phyloP scores from a whole-genome alignment of 2,329 filamentous ascomycete species.

The Coleophoma eucalyptorum region DNA sequence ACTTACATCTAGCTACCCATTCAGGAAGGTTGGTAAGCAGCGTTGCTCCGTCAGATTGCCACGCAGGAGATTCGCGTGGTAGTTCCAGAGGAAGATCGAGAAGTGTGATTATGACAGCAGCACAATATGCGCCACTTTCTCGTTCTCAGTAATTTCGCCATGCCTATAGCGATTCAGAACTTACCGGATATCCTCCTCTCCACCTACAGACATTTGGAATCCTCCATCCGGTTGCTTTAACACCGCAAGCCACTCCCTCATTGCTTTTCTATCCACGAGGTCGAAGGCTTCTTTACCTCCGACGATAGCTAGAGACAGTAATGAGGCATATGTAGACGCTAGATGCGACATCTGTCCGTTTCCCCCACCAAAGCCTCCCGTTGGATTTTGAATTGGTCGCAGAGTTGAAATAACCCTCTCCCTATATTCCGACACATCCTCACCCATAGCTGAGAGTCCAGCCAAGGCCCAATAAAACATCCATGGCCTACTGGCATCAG shows the following conservation, averaged over 20 bases:
- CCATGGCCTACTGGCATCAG: constrained; percentile 91
- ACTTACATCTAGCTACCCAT: constrained; percentile 77
- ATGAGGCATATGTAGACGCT: constrained; percentile 81
- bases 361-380: constrained; percentile 90
- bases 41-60: constrained; percentile 55
- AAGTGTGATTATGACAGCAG: constrained; percentile 77
- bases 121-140: constrained; percentile 82
- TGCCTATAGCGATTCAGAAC: constrained; percentile 17
- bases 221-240: constrained; percentile 86
- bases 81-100: constrained; percentile 80
- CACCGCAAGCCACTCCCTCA: constrained; percentile 88
- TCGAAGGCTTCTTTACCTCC: constrained; percentile 71
- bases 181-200: constrained; percentile 89
- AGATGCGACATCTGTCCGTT: constrained; percentile 86
- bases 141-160: not conserved
- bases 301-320: constrained; percentile 75
- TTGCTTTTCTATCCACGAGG: constrained; percentile 72
- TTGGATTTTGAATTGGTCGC: constrained; percentile 73
- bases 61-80: constrained; percentile 66
- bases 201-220: constrained; percentile 82
- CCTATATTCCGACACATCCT: constrained; percentile 65
- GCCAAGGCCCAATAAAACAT: constrained; percentile 89
- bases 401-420: constrained; percentile 72
- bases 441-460: constrained; percentile 70
- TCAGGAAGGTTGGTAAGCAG: constrained; percentile 73